These are phyloP conservation scores for Henningerozyma blattae DNA, from an alignment of 805 yeast genomes.

Conservation along the genomic window DNA sequence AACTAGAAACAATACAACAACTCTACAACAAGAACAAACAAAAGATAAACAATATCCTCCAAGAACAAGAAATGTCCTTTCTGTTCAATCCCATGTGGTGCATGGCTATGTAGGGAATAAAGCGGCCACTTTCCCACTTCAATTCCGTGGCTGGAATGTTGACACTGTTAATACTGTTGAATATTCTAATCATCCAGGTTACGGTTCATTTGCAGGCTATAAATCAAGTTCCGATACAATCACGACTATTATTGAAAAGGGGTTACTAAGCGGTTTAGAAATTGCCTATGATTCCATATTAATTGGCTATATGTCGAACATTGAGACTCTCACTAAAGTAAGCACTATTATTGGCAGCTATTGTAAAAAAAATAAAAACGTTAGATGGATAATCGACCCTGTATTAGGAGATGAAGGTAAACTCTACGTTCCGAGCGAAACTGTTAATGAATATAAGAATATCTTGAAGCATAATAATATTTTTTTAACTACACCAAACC, in stretches of 20 bases:
- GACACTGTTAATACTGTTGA: conserved; percentile 82
- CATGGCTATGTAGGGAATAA: conserved; percentile 94
- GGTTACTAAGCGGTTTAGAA: conserved; percentile 37
- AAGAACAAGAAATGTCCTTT: conserved; percentile 23
- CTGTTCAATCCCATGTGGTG: conserved; percentile 81
- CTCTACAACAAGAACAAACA: too few relatives aligned
- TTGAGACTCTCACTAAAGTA: conserved; percentile 40
- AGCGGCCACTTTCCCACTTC: conserved; percentile 85
- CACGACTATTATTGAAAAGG: conserved; percentile 35
- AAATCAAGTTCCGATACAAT: conserved; percentile 36
- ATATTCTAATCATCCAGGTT: conserved; percentile 88
- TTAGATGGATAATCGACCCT: conserved; percentile 72
- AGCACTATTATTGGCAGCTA: conserved; percentile 29
- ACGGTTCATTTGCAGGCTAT: conserved; percentile 53
- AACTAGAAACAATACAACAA: too few relatives aligned
- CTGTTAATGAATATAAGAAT: conserved; percentile 39
- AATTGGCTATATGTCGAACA: conserved; percentile 71
- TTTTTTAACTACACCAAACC: conserved; percentile 56
- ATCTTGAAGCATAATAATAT: conserved; percentile 35
- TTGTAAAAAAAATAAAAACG: conserved; percentile 15
- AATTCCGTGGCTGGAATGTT: conserved; percentile 83
- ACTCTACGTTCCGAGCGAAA: conserved; percentile 54
- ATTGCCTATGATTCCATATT: conserved; percentile 52
- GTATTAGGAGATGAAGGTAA: conserved; percentile 86
- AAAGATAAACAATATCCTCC: too few relatives aligned